Conservation (phyloP, 2,329 filamentous ascomycete genomes). For the Xylariaceae sp. region DNA sequence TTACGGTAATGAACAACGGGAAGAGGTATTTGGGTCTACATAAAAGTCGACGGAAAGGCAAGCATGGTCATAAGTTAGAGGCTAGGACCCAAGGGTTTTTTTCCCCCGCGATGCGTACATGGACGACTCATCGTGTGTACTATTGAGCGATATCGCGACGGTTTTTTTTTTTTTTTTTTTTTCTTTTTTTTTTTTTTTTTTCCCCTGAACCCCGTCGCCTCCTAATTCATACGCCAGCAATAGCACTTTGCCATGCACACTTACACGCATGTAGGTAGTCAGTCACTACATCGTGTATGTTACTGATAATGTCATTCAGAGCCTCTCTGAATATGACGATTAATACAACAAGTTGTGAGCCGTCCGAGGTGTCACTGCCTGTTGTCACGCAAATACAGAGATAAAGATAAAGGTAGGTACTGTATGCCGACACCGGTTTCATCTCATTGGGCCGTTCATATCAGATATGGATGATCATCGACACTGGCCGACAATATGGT, state of each 20-base stretch:
- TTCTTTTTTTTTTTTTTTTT: not conserved
- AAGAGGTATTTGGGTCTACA: constrained; percentile 28
- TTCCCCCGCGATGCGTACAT: constrained; percentile 4
- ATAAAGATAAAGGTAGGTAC: too few species aligned
- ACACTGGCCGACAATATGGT: too few species aligned
- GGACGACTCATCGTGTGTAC: constrained; percentile 13
- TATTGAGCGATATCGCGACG: constrained; percentile 9
- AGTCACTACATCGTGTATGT: constrained; percentile 5
- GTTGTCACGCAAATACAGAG: too few species aligned
- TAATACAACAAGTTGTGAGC: not conserved
- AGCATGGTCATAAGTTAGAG: constrained; percentile 19
- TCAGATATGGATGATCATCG: too few species aligned
- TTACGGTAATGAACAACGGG: constrained; percentile 26
- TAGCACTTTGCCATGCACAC: constrained; percentile 2
- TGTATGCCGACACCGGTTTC: too few species aligned
- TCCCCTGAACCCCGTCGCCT: not conserved
- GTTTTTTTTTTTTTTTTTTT: not conserved
- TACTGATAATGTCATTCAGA: constrained; percentile 2
- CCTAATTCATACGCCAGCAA: constrained; percentile 9
- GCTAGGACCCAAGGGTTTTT: constrained; percentile 8
- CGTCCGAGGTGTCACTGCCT: not conserved
- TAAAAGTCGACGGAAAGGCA: constrained; percentile 25
- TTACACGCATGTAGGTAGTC: not conserved
- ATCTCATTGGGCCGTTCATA: too few species aligned
- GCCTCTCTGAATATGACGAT: not conserved